Conservation (phyloP, 2,329 filamentous ascomycete genomes). For the Sporothrix dimorphospora region DNA sequence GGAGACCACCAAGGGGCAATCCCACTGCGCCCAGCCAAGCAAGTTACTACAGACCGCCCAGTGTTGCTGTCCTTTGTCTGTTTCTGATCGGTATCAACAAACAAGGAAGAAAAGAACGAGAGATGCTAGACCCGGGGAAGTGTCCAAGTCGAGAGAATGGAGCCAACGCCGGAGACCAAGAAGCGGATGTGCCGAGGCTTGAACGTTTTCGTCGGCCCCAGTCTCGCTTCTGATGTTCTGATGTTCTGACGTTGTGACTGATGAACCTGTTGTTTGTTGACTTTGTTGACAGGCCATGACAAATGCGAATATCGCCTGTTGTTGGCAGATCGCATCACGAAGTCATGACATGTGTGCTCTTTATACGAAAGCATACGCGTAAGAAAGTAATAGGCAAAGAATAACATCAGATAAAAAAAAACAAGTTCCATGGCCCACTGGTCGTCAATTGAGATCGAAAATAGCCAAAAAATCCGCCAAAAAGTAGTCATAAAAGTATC, state of each 20-base stretch:
- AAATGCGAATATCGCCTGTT: background rate
- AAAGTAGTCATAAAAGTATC: background rate
- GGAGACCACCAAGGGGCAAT: slow-evolving; percentile 5
- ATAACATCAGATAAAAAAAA: background rate
- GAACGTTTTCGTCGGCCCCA: background rate
- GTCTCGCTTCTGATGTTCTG: slow-evolving; percentile 21
- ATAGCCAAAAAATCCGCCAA: background rate
- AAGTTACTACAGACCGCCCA: background rate
- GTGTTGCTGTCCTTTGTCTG: background rate
- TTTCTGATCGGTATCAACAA: slow-evolving; percentile 12
- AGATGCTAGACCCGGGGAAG: background rate
- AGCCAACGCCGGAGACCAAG: background rate
- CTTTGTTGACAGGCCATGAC: background rate
- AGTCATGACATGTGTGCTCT: background rate
- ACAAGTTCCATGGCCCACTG: background rate
- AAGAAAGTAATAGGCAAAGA: background rate
- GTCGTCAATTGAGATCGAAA: background rate
- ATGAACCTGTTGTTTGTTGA: background rate
- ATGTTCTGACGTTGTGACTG: background rate
- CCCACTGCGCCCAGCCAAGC: background rate
- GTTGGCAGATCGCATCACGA: background rate
- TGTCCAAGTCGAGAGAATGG: background rate
- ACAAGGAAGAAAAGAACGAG: background rate
- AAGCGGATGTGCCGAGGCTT: slow-evolving; percentile 23
- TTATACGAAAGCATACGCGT: background rate